Conservation (phyloP, 805 yeast genomes). For the Starmera pachycereana region DNA sequence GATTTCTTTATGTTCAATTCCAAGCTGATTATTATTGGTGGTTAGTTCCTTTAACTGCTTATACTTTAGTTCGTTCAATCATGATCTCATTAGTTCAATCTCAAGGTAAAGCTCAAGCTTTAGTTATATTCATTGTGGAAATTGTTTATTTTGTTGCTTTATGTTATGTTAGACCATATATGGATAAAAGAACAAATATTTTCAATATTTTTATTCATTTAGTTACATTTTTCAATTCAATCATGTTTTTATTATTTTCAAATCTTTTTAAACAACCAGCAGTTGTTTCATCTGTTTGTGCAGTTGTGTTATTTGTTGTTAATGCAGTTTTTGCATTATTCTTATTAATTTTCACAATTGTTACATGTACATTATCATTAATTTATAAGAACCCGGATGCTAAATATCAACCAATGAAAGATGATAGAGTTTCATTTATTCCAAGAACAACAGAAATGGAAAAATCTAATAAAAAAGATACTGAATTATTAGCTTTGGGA, state of each 20-base stretch:
- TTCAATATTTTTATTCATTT: slow-evolving; percentile 82
- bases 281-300: slow-evolving; percentile 87
- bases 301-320: slow-evolving; percentile 76
- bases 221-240: slow-evolving; percentile 70
- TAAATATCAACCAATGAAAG: slow-evolving; percentile 91
- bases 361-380: slow-evolving; percentile 78
- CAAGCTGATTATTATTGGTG: slow-evolving; percentile 84
- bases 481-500: slow-evolving; percentile 19
- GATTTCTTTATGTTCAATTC: slow-evolving; percentile 86
- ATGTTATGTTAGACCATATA: slow-evolving; percentile 73
- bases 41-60: slow-evolving; percentile 52
- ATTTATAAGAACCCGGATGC: slow-evolving; percentile 89
- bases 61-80: slow-evolving; percentile 63
- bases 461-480: slow-evolving; percentile 17
- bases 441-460: slow-evolving; percentile 35
- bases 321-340: slow-evolving; percentile 85
- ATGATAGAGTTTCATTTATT: slow-evolving; percentile 93
- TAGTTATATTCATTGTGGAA: slow-evolving; percentile 68
- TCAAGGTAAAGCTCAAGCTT: slow-evolving; percentile 74
- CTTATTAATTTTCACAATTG: slow-evolving; percentile 73
- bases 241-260: slow-evolving; percentile 85
- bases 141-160: slow-evolving; percentile 53
- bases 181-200: slow-evolving; percentile 92
- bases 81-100: slow-evolving; percentile 80
- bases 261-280: slow-evolving; percentile 74